Base-by-base conservation (phyloP, 2,329 filamentous ascomycete species). In the Aulographum hederae region DNA sequence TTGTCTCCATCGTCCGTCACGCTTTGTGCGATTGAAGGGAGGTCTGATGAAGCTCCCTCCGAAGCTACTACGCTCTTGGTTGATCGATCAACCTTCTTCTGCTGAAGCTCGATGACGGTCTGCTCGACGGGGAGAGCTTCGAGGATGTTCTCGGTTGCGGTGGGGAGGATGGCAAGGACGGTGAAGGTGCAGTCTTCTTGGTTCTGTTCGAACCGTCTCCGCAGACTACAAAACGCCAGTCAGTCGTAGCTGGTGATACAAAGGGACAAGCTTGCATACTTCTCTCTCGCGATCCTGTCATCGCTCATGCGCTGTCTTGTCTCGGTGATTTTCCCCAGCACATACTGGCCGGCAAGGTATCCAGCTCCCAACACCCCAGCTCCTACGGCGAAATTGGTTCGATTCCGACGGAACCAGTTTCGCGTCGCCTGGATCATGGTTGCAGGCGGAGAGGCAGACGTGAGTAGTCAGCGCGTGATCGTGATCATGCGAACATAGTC, bases 141-240 rank as follows among this genome's bases (percentile, higher is more conserved):
- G 46, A 94, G 63, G 44, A 98, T 78, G 50, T 91, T 86, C 42
- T 89, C 73, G 16, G 85, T 85, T 5, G 84, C 80, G 20, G 86
- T 92, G 4, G 89, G 89, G 6, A 98, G 67, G 34, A 98, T 72
- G 18, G 86, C 89, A n/a, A 95, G 73, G 28, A 95, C 84, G 23
- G 89, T 98, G 52, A 91, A 94, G 30, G 86, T 94, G 58, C 89
- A 98, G 56, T 98, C 89, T 51, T 93, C 86, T 52, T 98, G 89
- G 54, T 98, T 98, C 57, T 98, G 89, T 54, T 95, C 82, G 58
- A 98, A 98, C 48, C 89, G 79, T 36, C 89, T 78, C 32, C 85
- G 84, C 38, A 98, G 69, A 55, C 86, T 95, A 45, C 20, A 18
- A 20, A 27, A 18, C 26, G 23, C 28, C 29, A 17, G 37, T 46